Percentiles rank a stretch among this genome's conserved stretches.
Conservation (phyloP, 2,329 filamentous ascomycete species). For the Xylariaceae sp. region DNA sequence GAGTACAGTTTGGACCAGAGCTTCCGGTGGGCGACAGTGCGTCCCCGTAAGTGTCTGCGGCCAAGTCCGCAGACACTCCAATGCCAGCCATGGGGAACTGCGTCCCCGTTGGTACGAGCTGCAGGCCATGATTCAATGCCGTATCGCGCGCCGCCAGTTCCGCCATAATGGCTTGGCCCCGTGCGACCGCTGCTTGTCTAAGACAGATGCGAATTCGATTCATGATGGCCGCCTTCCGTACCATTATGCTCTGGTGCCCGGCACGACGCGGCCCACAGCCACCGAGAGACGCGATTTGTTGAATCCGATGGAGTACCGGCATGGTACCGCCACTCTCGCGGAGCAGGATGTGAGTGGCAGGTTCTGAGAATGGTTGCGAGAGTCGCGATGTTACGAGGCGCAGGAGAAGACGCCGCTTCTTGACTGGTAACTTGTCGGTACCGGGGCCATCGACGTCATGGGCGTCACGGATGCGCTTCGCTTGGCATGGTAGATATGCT, state of each 20-base stretch:
- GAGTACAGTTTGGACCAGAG: not conserved
- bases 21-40: constrained; percentile 27
- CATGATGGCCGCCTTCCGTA: constrained; percentile 61
- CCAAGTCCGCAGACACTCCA: not conserved
- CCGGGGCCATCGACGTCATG: constrained; percentile 57
- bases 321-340: constrained; percentile 48
- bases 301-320: constrained; percentile 36
- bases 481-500: not conserved
- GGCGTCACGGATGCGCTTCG: constrained; percentile 47
- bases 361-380: constrained; percentile 62
- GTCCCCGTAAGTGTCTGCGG: constrained; percentile 10
- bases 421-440: constrained; percentile 47
- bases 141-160: constrained; percentile 33
- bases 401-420: constrained; percentile 62
- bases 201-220: constrained; percentile 53
- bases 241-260: constrained; percentile 44
- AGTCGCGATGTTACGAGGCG: constrained; percentile 64
- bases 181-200: constrained; percentile 33
- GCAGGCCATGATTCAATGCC: constrained; percentile 34
- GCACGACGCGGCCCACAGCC: constrained; percentile 34
- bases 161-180: constrained; percentile 31
- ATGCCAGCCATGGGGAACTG: constrained; percentile 26
- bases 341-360: constrained; percentile 64
- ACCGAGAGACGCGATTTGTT: constrained; percentile 42
- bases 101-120: constrained; percentile 30